Conservation (phyloP, 176 grass and related monocot genomes). For the Avena eriantha region DNA sequence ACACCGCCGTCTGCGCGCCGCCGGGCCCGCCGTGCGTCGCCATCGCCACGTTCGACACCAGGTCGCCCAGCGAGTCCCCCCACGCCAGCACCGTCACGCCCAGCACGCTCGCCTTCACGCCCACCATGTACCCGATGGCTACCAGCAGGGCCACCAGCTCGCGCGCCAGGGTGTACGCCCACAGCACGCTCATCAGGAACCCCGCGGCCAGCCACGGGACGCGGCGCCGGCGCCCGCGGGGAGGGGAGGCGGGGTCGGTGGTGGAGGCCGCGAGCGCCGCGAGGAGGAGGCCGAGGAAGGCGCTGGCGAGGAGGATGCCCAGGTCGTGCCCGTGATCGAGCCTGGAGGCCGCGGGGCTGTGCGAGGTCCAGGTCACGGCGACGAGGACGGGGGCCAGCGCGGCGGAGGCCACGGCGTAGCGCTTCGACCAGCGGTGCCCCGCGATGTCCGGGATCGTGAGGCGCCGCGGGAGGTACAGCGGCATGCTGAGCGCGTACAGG, state of each 20-base stretch:
- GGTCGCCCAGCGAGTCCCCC: constrained; percentile 89
- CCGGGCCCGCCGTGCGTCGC: constrained; percentile 56
- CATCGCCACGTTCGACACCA: constrained; percentile 80
- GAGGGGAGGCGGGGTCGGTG: constrained; percentile 36
- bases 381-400: constrained; percentile 64
- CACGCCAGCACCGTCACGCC: constrained; percentile 88
- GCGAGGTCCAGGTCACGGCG: constrained; percentile 54
- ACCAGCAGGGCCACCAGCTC: constrained; percentile 81
- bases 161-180: constrained; percentile 80
- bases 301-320: constrained; percentile 36
- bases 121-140: constrained; percentile 67
- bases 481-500: constrained; percentile 50
- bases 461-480: constrained; percentile 77
- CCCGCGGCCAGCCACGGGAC: constrained; percentile 77
- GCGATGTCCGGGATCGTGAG: constrained; percentile 90
- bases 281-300: constrained; percentile 33
- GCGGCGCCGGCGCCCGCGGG: constrained; percentile 27
- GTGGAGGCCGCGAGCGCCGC: constrained; percentile 35
- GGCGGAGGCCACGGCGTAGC: constrained; percentile 58
- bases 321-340: background rate
- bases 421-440: constrained; percentile 56
- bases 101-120: constrained; percentile 67
- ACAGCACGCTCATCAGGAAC: constrained; percentile 87
- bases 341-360: constrained; percentile 17
- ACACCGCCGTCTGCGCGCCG: constrained; percentile 82